Evolutionary conservation across 2,329 filamentous ascomycete species (phyloP).

Genomic region (Fusarium beomiforme): DNA sequence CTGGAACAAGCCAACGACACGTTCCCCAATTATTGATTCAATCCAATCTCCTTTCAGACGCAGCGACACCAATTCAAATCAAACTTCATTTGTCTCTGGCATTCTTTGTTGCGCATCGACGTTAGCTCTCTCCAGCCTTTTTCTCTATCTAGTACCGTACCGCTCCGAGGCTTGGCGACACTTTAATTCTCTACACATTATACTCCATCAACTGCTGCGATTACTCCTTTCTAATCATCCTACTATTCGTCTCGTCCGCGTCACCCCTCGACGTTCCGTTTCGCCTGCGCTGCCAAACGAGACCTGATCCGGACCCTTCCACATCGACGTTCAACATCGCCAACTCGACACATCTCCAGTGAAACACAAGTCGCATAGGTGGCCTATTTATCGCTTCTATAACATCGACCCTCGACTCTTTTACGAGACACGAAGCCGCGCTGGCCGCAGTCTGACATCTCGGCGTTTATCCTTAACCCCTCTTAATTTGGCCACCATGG

Average conservation of each 20-base stretch:
- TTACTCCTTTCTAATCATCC: conserved; percentile 28
- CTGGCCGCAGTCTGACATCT: conserved; percentile 48
- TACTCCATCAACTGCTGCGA: conserved; percentile 3
- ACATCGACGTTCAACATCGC: conserved; percentile 8
- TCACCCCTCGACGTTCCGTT: conserved; percentile 14
- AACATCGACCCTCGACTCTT: background rate
- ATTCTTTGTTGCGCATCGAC: conserved; percentile 36
- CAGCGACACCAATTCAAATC: conserved; percentile 28
- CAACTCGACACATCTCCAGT: conserved; percentile 1
- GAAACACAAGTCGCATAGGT: conserved; percentile 17
- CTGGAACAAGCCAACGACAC: conserved; percentile 37
- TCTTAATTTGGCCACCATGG: conserved; percentile 57
- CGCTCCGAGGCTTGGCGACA: conserved; percentile 1
- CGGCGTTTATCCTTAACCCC: conserved; percentile 24
- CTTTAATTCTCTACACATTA: conserved; percentile 14
- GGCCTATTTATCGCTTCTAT: conserved; percentile 1
- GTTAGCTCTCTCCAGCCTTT: conserved; percentile 13
- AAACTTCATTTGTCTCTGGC: conserved; percentile 42
- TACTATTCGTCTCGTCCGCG: conserved; percentile 29
- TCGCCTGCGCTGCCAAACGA: conserved; percentile 23
- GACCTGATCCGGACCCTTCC: conserved; percentile 27
- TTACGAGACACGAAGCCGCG: conserved; percentile 45
- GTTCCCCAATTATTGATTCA: conserved; percentile 21
- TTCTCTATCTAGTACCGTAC: conserved; percentile 11
- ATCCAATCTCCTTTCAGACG: conserved; percentile 39